A percentile compares a stretch with the other conserved stretches of the same genome.
phyloP scores from a whole-genome alignment of 2,329 filamentous ascomycete species.

The Aspergillus niger region DNA sequence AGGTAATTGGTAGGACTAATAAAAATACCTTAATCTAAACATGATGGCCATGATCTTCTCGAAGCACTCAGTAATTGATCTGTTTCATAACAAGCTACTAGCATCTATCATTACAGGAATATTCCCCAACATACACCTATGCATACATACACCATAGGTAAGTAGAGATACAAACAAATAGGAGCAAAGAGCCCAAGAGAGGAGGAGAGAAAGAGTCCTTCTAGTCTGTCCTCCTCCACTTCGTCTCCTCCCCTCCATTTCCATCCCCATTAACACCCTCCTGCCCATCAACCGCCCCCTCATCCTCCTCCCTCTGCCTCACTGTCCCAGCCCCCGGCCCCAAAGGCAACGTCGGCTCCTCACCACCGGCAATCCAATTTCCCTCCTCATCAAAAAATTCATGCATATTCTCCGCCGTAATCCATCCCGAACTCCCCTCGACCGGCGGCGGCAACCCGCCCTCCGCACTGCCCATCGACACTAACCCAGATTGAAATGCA shows the following conservation, averaged over 20 bases:
- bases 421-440: constrained; percentile 54
- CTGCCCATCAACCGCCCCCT: constrained; percentile 43
- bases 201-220: too few species aligned
- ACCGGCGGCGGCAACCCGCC: constrained; percentile 50
- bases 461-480: constrained; percentile 36
- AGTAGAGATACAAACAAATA: too few species aligned
- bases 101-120: background rate
- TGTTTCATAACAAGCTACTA: background rate
- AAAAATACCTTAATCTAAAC: constrained; percentile 1
- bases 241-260: constrained; percentile 47
- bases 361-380: constrained; percentile 67
- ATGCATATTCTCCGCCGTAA: constrained; percentile 87
- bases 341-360: constrained; percentile 41
- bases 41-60: background rate
- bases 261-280: constrained; percentile 40
- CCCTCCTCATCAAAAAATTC: constrained; percentile 81
- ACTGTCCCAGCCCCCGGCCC: constrained; percentile 67
- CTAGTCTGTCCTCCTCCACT: constrained; percentile 56
- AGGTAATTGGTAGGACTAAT: constrained; percentile 14
- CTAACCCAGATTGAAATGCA: constrained; percentile 42
- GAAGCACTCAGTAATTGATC: background rate
- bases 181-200: too few species aligned
- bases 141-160: too few species aligned
- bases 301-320: constrained; percentile 60
- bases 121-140: constrained; percentile 2